Conservation (phyloP, 1,284 basidiomycete genomes). For the Somion occarium region DNA sequence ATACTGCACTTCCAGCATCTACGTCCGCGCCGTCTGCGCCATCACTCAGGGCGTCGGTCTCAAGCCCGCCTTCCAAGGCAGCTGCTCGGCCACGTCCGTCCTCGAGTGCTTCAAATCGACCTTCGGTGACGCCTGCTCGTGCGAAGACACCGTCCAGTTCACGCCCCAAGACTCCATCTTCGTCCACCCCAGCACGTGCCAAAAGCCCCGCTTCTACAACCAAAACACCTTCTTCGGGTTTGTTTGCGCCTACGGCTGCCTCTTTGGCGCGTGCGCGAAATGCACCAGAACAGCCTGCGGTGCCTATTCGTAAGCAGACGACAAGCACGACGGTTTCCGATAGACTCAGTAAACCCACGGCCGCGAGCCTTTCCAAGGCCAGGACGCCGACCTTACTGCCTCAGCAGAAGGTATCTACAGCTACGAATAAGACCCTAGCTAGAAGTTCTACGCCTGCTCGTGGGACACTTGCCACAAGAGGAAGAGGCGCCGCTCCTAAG, state of each 20-base stretch:
- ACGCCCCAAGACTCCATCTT: conserved; percentile 34
- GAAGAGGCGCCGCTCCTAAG: conserved; percentile 4
- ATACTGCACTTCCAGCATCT: conserved; percentile 20
- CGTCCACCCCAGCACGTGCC: conserved; percentile 23
- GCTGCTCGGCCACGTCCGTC: conserved; percentile 18
- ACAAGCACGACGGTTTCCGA: conserved; percentile 46
- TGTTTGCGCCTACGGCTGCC: conserved; percentile 75
- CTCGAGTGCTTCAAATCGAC: conserved; percentile 19
- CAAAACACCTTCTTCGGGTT: conserved; percentile 26
- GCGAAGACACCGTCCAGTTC: conserved; percentile 39
- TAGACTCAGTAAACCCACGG: conserved; percentile 70
- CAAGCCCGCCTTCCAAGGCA: conserved; percentile 9
- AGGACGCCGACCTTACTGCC: conserved; percentile 12
- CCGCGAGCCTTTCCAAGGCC: conserved; percentile 60
- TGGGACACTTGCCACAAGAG: conserved; percentile 14
- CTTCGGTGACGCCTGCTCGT: conserved; percentile 34
- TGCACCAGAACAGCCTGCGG: conserved; percentile 38
- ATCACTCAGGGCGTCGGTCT: conserved; percentile 10
- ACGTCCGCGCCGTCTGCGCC: conserved; percentile 9
- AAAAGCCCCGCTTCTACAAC: conserved; percentile 20
- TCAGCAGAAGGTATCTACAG: conserved; percentile 12
- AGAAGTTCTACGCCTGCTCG: neutral
- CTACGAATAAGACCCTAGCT: neutral
- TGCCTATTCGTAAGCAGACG: conserved; percentile 44
- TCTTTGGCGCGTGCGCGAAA: conserved; percentile 64